These are phyloP conservation scores for Ceratocystiopsis sp. DNA, from an alignment of 2,329 filamentous ascomycete genomes.

Conservation along the genomic window DNA sequence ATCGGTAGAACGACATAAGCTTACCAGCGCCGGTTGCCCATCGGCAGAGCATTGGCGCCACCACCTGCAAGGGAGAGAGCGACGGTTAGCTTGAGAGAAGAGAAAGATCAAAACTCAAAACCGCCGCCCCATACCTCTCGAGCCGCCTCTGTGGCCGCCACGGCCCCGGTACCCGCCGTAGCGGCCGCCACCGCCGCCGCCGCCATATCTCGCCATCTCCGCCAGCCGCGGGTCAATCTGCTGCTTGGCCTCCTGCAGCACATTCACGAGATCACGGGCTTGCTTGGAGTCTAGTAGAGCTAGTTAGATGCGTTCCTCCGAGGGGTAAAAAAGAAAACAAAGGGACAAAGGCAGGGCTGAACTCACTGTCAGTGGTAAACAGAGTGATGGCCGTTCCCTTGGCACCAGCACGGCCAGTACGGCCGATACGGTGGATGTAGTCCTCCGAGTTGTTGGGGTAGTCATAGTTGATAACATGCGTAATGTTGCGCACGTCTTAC, in stretches of 20 bases:
- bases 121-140: conserved; percentile 16
- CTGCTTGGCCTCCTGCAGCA: conserved; percentile 94
- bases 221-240: conserved; percentile 88
- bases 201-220: conserved; percentile 89
- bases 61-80: conserved; percentile 1
- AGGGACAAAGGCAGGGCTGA: conserved; percentile 22
- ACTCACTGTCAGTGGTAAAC: conserved; percentile 98
- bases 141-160: conserved; percentile 24
- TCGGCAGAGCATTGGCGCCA: conserved; percentile 30
- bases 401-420: conserved; percentile 88
- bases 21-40: conserved; percentile 36
- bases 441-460: conserved; percentile 99
- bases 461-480: conserved; percentile 99
- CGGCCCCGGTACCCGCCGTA: conserved; percentile 55
- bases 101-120: too few relatives aligned
- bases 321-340: not conserved
- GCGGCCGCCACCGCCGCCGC: conserved; percentile 60
- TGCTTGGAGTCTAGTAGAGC: conserved; percentile 57
- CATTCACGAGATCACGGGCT: conserved; percentile 87
- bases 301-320: not conserved
- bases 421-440: conserved; percentile 92
- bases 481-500: conserved; percentile 99
- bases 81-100: too few relatives aligned
- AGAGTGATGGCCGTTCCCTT: conserved; percentile 94
- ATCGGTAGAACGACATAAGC: conserved; percentile 1